Evolutionary conservation across 1,139 yeast species (phyloP), one percentile per base, ranked within the genome.

Genomic region (Kurtzmaniella natalensis): DNA sequence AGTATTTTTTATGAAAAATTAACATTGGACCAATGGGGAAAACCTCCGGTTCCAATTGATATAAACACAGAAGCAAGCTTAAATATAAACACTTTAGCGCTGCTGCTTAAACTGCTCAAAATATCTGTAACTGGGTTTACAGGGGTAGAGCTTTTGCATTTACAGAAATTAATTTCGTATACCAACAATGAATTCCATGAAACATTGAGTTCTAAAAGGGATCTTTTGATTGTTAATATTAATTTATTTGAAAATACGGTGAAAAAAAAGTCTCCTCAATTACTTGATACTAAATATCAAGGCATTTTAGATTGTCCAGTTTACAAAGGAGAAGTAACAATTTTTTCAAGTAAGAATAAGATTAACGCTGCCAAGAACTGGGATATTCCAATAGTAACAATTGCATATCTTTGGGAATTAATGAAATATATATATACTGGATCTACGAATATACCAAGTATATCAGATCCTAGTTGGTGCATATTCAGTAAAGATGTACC

Each of bases 71-170:
- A 22, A 9, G 13, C 25, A 22, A n/a, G n/a, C n/a, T n/a, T n/a
- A n/a, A n/a, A n/a, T n/a, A n/a, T n/a, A n/a, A n/a, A n/a, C n/a
- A 19, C 21, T 19, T 7, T 9, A 19, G 21, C 25, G 8, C 6
- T 9, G 6, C 8, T 22, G 25, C 13, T 10, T 9, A n/a, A 22
- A n/a, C 13, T 22, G 13, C 13, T 23, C 26, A 69, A 69, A 31
- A 64, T 88, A 1, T 74, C 85, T 40, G 67, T 85, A 2, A 76
- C 94, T 1, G 97, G 97, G 5, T 89, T 84, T 49, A 71, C 78
- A 9, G 96, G 95, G 0, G 77, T 87, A 13, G 96, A 89, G 52
- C 62, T 81, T 19, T 60, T 86, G 28, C 97, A 89, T 57, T 48
- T 86, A 7, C 78, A 74, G 13, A 81, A 83, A 47, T 62, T 89